phyloP scores from a whole-genome alignment of 352 stramenopile genomes.

The Globisporangium polare region DNA sequence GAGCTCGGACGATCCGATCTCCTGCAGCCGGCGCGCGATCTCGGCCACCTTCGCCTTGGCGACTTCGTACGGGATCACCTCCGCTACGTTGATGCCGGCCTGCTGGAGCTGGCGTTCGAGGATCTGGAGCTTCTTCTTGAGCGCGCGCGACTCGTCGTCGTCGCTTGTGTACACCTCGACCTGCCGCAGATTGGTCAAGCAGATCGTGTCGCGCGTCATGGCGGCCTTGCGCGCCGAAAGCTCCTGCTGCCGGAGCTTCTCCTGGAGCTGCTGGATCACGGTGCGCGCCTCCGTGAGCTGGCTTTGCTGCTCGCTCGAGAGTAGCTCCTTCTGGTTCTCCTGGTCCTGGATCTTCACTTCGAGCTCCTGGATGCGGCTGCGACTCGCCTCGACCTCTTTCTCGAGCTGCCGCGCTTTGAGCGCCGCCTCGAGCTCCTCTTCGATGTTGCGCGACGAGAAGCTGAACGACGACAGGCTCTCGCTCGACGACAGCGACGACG shows the following conservation, averaged over 20 bases:
- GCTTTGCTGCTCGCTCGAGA: conserved; percentile 55
- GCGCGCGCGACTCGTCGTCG: conserved; percentile 44
- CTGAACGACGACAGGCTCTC: conserved; percentile 12
- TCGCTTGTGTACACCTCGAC: conserved; percentile 27
- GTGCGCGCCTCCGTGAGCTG: conserved; percentile 53
- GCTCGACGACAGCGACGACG: conserved; percentile 25
- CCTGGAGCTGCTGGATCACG: conserved; percentile 52
- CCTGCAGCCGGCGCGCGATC: conserved; percentile 76
- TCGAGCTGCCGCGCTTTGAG: conserved; percentile 57
- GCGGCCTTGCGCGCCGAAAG: conserved; percentile 43
- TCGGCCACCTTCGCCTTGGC: conserved; percentile 72
- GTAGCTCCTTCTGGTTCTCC: conserved; percentile 48
- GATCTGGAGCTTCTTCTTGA: conserved; percentile 69
- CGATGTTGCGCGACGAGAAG: conserved; percentile 26
- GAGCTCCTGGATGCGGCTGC: conserved; percentile 50
- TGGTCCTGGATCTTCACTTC: conserved; percentile 51
- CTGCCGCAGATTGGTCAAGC: conserved; percentile 39
- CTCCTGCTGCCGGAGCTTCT: conserved; percentile 57
- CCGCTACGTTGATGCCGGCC: conserved; percentile 75
- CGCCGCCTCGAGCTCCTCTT: conserved; percentile 63
- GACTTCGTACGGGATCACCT: conserved; percentile 87
- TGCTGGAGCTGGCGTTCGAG: conserved; percentile 71
- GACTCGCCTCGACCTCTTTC: conserved; percentile 64
- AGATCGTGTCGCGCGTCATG: conserved; percentile 55
- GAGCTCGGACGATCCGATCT: conserved; percentile 78